Evolutionary conservation across 441 rosid genomes (phyloP), one percentile per base, ranked within the genome.

Genomic region (Cnidoscolus chayamansa): DNA sequence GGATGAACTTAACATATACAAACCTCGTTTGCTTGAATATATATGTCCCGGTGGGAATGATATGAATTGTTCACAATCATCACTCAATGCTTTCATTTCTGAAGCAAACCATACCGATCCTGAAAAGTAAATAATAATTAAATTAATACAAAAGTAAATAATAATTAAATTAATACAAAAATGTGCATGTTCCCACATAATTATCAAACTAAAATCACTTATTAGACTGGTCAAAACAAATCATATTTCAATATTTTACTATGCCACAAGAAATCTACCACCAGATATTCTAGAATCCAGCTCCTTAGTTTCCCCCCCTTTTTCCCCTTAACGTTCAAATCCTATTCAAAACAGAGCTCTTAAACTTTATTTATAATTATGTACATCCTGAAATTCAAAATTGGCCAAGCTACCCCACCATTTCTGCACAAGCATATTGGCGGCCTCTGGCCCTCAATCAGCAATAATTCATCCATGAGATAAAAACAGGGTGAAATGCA

Each of bases 21-120:
- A 77, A 95, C 99, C 99, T 93, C 84, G 81, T 82, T 93, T 95
- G 89, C 99, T 95, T 31, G 99, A 95, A 81, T 93, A 95, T 71
- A 93, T 80, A 74, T 95, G 95, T 57, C 98, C 98, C 0, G 99
- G 98, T 2, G 82, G 97, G 76, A 95, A 91, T 70, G 87, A 74
- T 55, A 83, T 85, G 83, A 95, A 95, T 80, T 83, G 86, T 76
- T 93, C 98, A 85, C 99, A 95, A 65, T 95, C 99, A 82, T 95
- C 99, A 80, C 92, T 90, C 76, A 95, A 79, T 37, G 98, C 99
- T 88, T 95, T 95, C 97, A 95, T 91, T 86, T 95, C 99, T 15
- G 98, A 93, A 80, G 99, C 91, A 88, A 95, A 91, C 98, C 97
- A 95, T 53, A 89, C 77, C 1, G 99, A 93, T 70, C 99, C 98